Evolutionary conservation across 805 yeast species (phyloP), one percentile per base, ranked within the genome.

Genomic region (Kodamaea neixiangensis): DNA sequence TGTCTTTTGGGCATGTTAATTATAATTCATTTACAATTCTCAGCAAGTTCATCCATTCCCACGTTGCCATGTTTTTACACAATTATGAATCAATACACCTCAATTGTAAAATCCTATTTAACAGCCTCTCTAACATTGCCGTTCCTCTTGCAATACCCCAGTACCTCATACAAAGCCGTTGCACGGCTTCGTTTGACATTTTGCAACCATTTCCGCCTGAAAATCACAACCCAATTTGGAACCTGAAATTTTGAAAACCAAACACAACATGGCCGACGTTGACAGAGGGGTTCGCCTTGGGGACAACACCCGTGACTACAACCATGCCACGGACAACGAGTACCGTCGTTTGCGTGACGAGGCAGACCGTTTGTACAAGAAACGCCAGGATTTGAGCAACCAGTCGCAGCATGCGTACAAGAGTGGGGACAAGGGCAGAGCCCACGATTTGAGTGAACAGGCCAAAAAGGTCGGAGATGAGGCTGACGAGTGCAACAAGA

Each of bases 331-430:
- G 2, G 94, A 87, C 66, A 58, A 68, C 2, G 77, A 83, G 61
- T 92, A 89, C 67, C 77, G 78, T 55, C 70, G 75, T 22, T 78
- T 85, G 25, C 77, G 98, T 50, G 72, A 73, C 7, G 66, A 80
- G 60, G 97, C 97, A 1, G 85, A 85, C 44, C 71, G 74, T 54
- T 87, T 91, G 17, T 83, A 77, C 66, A 66, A 77, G 46, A 80
- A 81, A 60, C 75, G 84, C 48, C 74, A 76, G 49, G 69, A 80
- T 50, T 74, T 83, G 29, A 78, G 88, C 0, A 73, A 77, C 43
- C 76, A 87, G 60, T 88, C 97, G 1, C 94, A 92, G 65, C 68
- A 70, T 15, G 97, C 97, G 1, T 93, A 79, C 63, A 76, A 86
- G 54, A 60, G 69, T 2, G 97, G 97, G 3, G 87, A 91, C 62